Conservation (phyloP, 768 basidiomycete genomes). For the Cystobasidium tubakii region DNA sequence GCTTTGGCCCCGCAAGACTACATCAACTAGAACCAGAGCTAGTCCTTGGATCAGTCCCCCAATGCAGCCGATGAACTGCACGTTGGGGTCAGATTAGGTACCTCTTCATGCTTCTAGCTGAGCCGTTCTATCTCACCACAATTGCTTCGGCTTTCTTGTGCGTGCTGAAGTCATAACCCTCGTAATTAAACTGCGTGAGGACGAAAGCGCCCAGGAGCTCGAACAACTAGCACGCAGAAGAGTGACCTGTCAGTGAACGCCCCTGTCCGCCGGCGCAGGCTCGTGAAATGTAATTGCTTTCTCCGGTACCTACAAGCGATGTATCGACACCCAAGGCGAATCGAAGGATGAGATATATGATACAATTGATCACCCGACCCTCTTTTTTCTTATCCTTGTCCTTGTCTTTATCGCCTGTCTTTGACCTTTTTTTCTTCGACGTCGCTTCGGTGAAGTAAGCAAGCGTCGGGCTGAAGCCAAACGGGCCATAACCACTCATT, state of each 20-base stretch:
- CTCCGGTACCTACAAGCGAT: neutral
- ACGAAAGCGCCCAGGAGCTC: conserved; percentile 14
- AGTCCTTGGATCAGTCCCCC: neutral
- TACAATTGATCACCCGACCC: neutral
- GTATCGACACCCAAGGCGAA: neutral
- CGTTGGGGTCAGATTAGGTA: neutral
- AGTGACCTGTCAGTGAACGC: too few species aligned
- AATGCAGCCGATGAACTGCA: conserved; percentile 1
- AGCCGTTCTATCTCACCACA: neutral
- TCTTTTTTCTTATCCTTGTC: neutral
- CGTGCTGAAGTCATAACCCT: neutral
- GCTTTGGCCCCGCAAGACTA: neutral
- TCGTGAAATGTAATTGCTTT: neutral
- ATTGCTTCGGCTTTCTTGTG: conserved; percentile 10
- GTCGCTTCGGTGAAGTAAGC: neutral
- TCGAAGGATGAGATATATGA: neutral
- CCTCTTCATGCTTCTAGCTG: neutral
- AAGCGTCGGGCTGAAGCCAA: neutral
- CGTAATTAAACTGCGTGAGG: neutral
- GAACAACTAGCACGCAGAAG: neutral
- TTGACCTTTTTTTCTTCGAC: too few species aligned
- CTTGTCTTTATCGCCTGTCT: neutral
- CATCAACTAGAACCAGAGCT: neutral
- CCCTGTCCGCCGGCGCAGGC: too few species aligned
- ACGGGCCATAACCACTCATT: conserved; percentile 10